Base-by-base conservation (phyloP, 805 yeast genomes). In the Metschnikowia bowlesiae region DNA sequence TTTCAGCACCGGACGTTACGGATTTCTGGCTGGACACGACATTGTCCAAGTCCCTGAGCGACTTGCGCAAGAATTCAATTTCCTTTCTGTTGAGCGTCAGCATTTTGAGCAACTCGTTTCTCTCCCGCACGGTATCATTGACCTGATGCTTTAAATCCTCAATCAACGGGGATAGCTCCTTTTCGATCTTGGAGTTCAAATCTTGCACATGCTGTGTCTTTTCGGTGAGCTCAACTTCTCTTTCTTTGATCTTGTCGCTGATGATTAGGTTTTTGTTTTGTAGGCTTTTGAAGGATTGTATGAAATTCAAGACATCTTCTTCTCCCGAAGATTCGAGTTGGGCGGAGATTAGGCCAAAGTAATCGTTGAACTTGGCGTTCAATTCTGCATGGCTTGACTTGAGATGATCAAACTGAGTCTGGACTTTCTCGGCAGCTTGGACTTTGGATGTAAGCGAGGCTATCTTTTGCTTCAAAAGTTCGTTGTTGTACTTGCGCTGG, bases 401-500 rank as follows among this genome's bases (percentile, higher is more conserved):
- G 28, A 81, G 59, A 5, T 75, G 75, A 35, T 78, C 74, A 14
- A 70, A 69, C 40, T 74, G 71, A 39, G 71, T 73, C 51, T 81
- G 78, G 3, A 79, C 56, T 1, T 61, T 63, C 30, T 77, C 79
- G 41, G 78, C 60, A 8, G 59, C 55, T 2, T 58, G 50, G 16
- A 82, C 41, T 51, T 75, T 75, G 16, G 68, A 64, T 22, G 64
- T 60, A 33, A 84, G 62, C 0, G 75, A 57, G 0, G 61, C 53
- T 48, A 80, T 82, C 53, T 84, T 85, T 53, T 80, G 84, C 55
- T 76, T 79, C 33, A 84, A 65, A 8, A 84, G 59, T 56, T 81
- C 85, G 6, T 66, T 63, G 28, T 78, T 74, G 52, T 79, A 70
- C 51, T 73, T 72, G 52, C 78, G 65, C 53, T 79, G 78, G 26